These are phyloP conservation scores for Fusarium haematococcum DNA, from an alignment of 2,329 filamentous ascomycete species.

Conservation along the genomic window DNA sequence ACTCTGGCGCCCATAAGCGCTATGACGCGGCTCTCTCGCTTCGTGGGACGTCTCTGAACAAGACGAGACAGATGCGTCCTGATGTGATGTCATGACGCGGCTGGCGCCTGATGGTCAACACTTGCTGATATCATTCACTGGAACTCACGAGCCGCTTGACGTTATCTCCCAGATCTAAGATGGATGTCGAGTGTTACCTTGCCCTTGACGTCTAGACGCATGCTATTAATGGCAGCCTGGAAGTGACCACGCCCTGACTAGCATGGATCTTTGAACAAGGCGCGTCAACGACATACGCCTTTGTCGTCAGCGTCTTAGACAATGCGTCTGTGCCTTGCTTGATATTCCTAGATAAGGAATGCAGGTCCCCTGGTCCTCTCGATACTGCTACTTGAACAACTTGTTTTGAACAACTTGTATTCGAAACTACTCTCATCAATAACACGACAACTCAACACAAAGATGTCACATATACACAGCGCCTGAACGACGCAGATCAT, in stretches of 20 bases:
- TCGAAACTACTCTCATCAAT: not conserved
- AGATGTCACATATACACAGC: not conserved
- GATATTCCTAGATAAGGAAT: not conserved
- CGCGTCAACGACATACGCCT: not conserved
- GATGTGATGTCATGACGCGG: slow-evolving; percentile 27
- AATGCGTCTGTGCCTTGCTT: not conserved
- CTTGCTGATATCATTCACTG: slow-evolving; percentile 13
- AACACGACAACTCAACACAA: not conserved
- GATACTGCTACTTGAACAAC: not conserved
- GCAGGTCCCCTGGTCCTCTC: not conserved
- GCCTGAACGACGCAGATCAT: not conserved
- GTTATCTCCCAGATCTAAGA: slow-evolving; percentile 15
- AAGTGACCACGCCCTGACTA: not conserved
- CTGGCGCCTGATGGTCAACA: slow-evolving; percentile 13
- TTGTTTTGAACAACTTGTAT: not conserved
- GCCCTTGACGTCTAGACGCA: slow-evolving; percentile 11
- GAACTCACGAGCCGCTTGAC: slow-evolving; percentile 13
- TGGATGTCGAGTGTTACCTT: slow-evolving; percentile 17
- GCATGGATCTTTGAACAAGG: slow-evolving; percentile 4
- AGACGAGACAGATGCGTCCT: not conserved
- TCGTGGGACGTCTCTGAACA: not conserved
- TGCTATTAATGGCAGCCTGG: slow-evolving; percentile 12
- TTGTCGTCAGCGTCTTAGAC: not conserved
- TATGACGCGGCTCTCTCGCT: slow-evolving; percentile 5
- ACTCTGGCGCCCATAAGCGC: slow-evolving; percentile 14